A percentile compares a stretch with the other conserved stretches of the same genome.
These are phyloP conservation scores for Elsinoe ampelina DNA, from an alignment of 2,329 filamentous ascomycete genomes.

Conservation along the genomic window DNA sequence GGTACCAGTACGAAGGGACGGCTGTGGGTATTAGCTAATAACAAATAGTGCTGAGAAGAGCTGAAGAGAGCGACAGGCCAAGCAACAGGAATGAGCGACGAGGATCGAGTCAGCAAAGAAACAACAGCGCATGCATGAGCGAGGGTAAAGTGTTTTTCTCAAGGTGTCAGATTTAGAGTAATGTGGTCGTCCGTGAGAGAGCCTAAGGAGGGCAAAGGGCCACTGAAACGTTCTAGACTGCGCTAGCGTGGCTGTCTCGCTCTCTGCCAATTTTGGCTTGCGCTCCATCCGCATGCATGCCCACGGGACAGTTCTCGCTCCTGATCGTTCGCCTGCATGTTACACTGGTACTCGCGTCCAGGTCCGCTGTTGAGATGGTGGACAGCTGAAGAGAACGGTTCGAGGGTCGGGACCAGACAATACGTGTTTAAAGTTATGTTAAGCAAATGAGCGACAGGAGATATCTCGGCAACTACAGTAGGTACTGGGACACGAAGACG, in stretches of 20 bases:
- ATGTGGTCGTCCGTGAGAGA: slow-evolving; percentile 1
- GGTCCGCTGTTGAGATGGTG: neutral
- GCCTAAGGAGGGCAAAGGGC: neutral
- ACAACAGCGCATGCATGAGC: neutral
- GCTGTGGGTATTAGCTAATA: neutral
- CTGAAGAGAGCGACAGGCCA: neutral
- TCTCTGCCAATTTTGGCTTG: slow-evolving; percentile 7
- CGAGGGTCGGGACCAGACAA: neutral
- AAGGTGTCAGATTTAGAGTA: slow-evolving; percentile 11
- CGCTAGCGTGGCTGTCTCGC: slow-evolving; percentile 6
- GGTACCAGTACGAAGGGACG: neutral
- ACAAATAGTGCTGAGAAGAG: neutral
- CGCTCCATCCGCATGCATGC: neutral
- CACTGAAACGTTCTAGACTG: slow-evolving; percentile 9
- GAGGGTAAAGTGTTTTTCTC: neutral
- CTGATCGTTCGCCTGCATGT: slow-evolving; percentile 1
- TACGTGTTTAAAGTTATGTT: neutral
- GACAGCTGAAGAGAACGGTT: neutral
- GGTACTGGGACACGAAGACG: neutral
- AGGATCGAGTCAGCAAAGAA: slow-evolving; percentile 4
- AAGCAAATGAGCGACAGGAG: neutral
- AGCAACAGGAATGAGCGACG: neutral
- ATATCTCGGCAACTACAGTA: slow-evolving; percentile 8
- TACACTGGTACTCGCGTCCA: neutral
- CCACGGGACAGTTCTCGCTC: neutral